phyloP scores from a whole-genome alignment of 495 filamentous ascomycete genomes.

The Eremomyces bilateralis region DNA sequence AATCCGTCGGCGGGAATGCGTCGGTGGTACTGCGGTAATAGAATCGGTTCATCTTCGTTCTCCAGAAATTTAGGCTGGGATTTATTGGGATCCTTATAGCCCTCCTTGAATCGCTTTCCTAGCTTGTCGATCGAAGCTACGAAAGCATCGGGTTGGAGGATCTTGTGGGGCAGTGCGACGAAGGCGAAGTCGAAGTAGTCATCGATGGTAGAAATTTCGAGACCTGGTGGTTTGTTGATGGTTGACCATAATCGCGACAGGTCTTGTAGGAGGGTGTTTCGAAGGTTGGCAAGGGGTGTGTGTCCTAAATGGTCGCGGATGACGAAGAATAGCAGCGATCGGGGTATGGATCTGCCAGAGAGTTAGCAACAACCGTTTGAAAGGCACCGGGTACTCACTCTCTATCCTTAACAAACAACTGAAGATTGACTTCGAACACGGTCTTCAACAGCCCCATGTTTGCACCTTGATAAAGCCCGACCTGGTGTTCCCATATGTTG shows the following conservation, averaged over 20 bases:
- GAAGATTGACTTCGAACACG: conserved; percentile 94
- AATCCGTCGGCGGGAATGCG: conserved; percentile 93
- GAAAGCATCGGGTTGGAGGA: conserved; percentile 88
- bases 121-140: conserved; percentile 57
- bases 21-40: conserved; percentile 85
- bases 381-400: conserved; percentile 34
- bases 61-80: conserved; percentile 15
- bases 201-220: conserved; percentile 73
- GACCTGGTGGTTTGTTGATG: conserved; percentile 69
- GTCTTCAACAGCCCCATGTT: conserved; percentile 98
- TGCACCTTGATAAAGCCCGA: conserved; percentile 90
- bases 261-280: conserved; percentile 76
- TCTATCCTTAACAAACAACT: conserved; percentile 83
- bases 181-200: conserved; percentile 99
- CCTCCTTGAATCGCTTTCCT: conserved; percentile 58
- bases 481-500: conserved; percentile 98
- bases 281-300: conserved; percentile 71
- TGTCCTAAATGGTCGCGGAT: conserved; percentile 88
- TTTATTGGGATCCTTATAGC: conserved; percentile 39
- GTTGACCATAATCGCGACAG: conserved; percentile 77
- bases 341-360: conserved; percentile 48
- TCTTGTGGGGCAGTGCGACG: conserved; percentile 85
- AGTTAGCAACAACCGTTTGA: conserved; percentile 6
- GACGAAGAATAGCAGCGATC: conserved; percentile 92
- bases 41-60: conserved; percentile 53